A percentile compares a stretch with the other conserved stretches of the same genome.
These are phyloP conservation scores for Heliosperma pusillum DNA, from an alignment of 148 eudicot species.

Conservation along the genomic window DNA sequence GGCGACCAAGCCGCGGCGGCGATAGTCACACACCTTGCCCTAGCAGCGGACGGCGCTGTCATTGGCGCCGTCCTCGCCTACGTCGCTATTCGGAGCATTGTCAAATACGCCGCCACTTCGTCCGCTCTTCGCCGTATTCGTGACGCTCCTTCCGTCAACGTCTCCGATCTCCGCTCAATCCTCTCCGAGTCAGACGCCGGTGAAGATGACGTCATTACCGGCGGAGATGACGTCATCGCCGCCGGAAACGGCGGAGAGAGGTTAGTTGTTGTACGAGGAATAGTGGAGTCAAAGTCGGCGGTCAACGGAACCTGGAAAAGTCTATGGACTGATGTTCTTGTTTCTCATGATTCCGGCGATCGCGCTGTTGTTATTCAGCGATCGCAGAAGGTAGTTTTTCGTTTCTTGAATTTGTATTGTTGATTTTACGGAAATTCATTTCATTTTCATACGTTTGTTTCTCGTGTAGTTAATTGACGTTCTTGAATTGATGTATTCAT, in stretches of 20 bases:
- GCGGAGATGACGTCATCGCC: neutral
- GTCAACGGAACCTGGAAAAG: constrained; percentile 53
- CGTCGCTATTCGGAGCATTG: constrained; percentile 52
- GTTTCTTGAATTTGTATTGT: neutral
- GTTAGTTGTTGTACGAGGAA: constrained; percentile 61
- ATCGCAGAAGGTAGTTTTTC: constrained; percentile 50
- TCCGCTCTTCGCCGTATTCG: constrained; percentile 57
- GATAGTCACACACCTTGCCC: constrained; percentile 42
- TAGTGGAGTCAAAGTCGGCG: constrained; percentile 56
- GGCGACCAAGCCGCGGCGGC: constrained; percentile 64
- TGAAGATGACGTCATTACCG: constrained; percentile 2
- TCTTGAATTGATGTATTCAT: neutral
- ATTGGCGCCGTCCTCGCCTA: constrained; percentile 68
- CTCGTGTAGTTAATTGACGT: no score
- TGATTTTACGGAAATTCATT: neutral
- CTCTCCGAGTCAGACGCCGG: constrained; percentile 15
- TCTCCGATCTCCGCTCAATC: constrained; percentile 71
- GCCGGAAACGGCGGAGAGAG: constrained; percentile 34
- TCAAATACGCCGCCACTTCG: constrained; percentile 45
- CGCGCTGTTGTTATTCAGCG: constrained; percentile 61
- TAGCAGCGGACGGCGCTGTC: constrained; percentile 77
- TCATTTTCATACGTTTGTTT: neutral
- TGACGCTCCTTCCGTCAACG: constrained; percentile 52
- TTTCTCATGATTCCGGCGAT: constrained; percentile 51
- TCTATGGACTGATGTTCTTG: constrained; percentile 36